Evolutionary conservation across 257 asterid genomes (phyloP).

Genomic region (Striga asiatica): DNA sequence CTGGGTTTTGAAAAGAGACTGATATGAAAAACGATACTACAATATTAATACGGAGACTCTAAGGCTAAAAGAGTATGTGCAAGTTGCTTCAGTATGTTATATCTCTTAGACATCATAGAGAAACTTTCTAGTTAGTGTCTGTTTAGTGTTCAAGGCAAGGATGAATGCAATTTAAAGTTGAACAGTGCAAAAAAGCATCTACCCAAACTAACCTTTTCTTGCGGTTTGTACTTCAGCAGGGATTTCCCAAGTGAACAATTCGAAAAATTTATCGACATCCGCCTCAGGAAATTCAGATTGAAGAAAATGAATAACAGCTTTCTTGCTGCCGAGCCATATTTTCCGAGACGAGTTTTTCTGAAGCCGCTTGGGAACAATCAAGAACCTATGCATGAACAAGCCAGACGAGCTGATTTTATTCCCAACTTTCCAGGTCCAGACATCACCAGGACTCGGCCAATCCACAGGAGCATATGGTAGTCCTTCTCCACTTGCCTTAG

Average conservation of each 20-base stretch:
- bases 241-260: slow-evolving; percentile 31
- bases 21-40: too few relatives aligned
- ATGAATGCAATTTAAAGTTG: background rate
- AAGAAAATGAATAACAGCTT: slow-evolving; percentile 11
- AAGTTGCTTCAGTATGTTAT: too few relatives aligned
- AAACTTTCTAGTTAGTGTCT: too few relatives aligned
- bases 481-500: slow-evolving; percentile 22
- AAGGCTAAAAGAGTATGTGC: too few relatives aligned
- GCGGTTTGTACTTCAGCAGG: slow-evolving; percentile 7
- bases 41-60: too few relatives aligned
- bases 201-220: slow-evolving; percentile 20
- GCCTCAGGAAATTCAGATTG: slow-evolving; percentile 23
- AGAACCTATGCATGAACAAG: slow-evolving; percentile 17
- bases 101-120: too few relatives aligned
- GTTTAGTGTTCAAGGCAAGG: too few relatives aligned
- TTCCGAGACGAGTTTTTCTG: slow-evolving; percentile 23
- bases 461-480: slow-evolving; percentile 36
- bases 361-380: slow-evolving; percentile 28
- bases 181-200: background rate
- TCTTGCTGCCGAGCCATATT: slow-evolving; percentile 24
- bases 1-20: too few relatives aligned
- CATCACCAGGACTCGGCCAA: slow-evolving; percentile 36
- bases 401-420: slow-evolving; percentile 17
- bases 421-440: slow-evolving; percentile 46
- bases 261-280: slow-evolving; percentile 23